A percentile compares a stretch with the other conserved stretches of the same genome.
Conservation (phyloP, 2,329 filamentous ascomycete species). For the Aspergillus unguis region DNA sequence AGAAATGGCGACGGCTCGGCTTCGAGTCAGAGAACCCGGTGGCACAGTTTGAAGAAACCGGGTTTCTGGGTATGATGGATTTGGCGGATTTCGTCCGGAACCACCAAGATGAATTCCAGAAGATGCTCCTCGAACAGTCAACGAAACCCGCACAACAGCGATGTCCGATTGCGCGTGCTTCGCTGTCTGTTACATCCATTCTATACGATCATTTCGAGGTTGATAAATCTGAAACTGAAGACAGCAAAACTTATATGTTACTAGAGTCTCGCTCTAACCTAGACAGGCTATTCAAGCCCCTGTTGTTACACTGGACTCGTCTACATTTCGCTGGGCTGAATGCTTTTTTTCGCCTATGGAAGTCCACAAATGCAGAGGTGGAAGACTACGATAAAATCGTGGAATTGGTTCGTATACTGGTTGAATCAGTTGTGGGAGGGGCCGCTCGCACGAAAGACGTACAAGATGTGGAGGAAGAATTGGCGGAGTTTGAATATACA, state of each 20-base stretch:
- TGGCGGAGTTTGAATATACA: conserved; percentile 76
- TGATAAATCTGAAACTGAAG: conserved; percentile 75
- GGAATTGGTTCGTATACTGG: conserved; percentile 82
- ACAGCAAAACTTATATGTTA: conserved; percentile 70
- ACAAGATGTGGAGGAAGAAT: conserved; percentile 81
- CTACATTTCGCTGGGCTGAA: conserved; percentile 82
- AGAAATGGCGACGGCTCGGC: conserved; percentile 89
- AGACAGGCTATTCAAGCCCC: conserved; percentile 79
- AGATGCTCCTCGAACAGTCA: conserved; percentile 84
- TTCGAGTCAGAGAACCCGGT: conserved; percentile 88
- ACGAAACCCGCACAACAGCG: conserved; percentile 66
- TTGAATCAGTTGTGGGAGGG: conserved; percentile 84
- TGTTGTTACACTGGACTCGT: conserved; percentile 89
- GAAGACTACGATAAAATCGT: conserved; percentile 91
- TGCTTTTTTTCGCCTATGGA: conserved; percentile 90
- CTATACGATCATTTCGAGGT: conserved; percentile 96
- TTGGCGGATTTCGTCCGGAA: conserved; percentile 89
- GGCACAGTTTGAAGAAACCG: conserved; percentile 77
- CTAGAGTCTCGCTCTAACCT: conserved; percentile 73
- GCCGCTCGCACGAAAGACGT: conserved; percentile 79
- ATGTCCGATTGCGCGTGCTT: conserved; percentile 83
- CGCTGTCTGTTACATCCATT: conserved; percentile 79
- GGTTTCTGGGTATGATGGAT: conserved; percentile 96
- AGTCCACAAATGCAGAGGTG: conserved; percentile 76
- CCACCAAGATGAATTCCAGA: conserved; percentile 89